Evolutionary conservation across 495 filamentous ascomycete genomes (phyloP).

Genomic region (Echria macrotheca): DNA sequence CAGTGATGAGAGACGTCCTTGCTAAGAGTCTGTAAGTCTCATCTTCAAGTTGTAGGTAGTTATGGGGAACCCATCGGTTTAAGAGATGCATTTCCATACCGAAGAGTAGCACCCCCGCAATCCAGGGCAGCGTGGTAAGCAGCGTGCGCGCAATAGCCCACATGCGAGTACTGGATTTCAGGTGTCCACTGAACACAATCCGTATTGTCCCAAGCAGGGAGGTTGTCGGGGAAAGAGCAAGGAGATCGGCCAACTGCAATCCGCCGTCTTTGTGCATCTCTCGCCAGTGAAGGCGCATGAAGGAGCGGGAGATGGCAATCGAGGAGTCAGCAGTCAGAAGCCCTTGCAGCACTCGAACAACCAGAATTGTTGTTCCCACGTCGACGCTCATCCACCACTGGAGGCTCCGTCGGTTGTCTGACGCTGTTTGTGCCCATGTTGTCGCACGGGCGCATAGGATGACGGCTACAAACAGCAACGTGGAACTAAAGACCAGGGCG

Average conservation of each 20-base stretch:
- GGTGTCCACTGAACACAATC: neutral
- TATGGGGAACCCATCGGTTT: too few species aligned
- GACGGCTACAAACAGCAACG: neutral
- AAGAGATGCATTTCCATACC: neutral
- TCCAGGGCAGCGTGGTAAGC: neutral
- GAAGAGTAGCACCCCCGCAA: slow-evolving; percentile 2
- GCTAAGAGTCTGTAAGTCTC: too few species aligned
- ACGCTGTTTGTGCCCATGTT: slow-evolving; percentile 2
- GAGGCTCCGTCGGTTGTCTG: neutral
- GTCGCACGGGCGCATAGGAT: neutral
- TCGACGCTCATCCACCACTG: slow-evolving; percentile 1
- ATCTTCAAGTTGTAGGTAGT: too few species aligned
- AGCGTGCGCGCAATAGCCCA: neutral
- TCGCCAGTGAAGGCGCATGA: slow-evolving; percentile 3
- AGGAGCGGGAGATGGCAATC: neutral
- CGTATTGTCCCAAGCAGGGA: neutral
- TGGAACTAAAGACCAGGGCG: neutral
- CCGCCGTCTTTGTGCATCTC: neutral
- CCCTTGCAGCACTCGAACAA: slow-evolving; percentile 3
- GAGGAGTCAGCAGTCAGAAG: neutral
- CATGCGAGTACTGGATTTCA: neutral
- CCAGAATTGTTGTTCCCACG: slow-evolving; percentile 2
- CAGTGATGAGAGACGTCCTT: slow-evolving; percentile 6
- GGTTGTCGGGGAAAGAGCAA: neutral
- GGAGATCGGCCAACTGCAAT: neutral